Base-by-base conservation (phyloP, 305 asterid species). In the Plantago lanceolata region DNA sequence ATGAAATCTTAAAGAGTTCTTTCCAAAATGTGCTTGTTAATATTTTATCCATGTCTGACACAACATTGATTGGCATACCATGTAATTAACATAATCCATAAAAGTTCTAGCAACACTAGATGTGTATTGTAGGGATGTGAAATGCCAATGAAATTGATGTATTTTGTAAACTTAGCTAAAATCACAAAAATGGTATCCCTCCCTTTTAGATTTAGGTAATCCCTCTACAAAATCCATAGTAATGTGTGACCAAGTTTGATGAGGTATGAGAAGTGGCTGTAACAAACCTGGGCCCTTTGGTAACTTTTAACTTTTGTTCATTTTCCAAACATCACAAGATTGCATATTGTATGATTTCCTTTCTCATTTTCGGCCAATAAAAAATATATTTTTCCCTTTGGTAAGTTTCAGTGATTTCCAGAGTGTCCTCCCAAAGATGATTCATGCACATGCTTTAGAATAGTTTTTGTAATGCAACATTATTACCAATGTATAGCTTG, bases 351-450 rank as follows among this genome's bases (percentile, higher is more conserved):
- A 17, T 9, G 4, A 51, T 19, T 3, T 51, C 26, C 13, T 51
- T 51, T 15, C 19, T 60, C 67, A 60, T 61, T 9, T 6, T 48
- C 2, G 49, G 24, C 63, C 44, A 61, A 0, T 15, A 61, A 28
- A 65, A 68, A 24, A 9, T 2, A 18, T 24, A 45, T 4, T 37
- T 37, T 0, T 9, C 64, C 0, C 64, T 19, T 2, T 31, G 20
- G 8, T 29, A 21, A 15, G 47, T 45, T 0, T 24, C 44, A 1
- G 33, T 48, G 2, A 31, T 13, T 13, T 0, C 61, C 53, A 8
- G 53, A 64, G 2, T 52, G 63, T 3, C 67, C 73, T n/a, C 51
- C 50, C 5, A 60, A 24, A 1, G 66, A 15, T 3, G 35, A 43
- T 2, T 24, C 29, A 19, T 66, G 58, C 0, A 66, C 20, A 9